Evolutionary conservation across 1,284 basidiomycete genomes (phyloP).

Genomic region (Ganoderma meredithae): DNA sequence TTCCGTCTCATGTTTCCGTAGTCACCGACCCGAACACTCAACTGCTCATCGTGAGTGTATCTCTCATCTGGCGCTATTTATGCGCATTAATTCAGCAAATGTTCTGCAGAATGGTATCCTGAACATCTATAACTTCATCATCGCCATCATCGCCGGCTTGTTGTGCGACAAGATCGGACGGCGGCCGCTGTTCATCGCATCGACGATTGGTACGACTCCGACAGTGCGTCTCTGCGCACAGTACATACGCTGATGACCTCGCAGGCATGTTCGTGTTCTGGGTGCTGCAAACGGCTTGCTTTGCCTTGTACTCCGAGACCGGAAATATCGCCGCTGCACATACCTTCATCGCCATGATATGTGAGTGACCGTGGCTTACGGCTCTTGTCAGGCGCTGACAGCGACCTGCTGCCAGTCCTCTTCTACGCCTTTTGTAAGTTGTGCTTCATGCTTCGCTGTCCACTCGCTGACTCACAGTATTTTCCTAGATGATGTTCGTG

Average conservation of each 20-base stretch:
- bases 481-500: slow-evolving; percentile 41
- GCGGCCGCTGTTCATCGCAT: slow-evolving; percentile 60
- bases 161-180: slow-evolving; percentile 60
- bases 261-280: slow-evolving; percentile 51
- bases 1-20: slow-evolving; percentile 11
- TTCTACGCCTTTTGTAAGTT: slow-evolving; percentile 54
- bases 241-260: background rate
- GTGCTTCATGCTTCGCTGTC: background rate
- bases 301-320: slow-evolving; percentile 46
- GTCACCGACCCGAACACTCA: slow-evolving; percentile 60
- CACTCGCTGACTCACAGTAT: background rate
- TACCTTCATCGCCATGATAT: slow-evolving; percentile 59
- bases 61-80: no score
- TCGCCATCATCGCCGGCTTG: slow-evolving; percentile 55
- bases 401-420: slow-evolving; percentile 40
- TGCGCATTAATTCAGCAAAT: no score
- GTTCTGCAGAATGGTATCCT: slow-evolving; percentile 64
- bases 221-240: no score
- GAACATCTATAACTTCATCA: slow-evolving; percentile 60
- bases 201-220: slow-evolving; percentile 49
- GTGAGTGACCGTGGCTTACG: slow-evolving; percentile 35
- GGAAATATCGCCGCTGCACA: slow-evolving; percentile 47
- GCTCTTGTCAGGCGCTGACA: background rate
- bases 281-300: slow-evolving; percentile 51
- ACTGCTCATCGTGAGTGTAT: slow-evolving; percentile 52